A percentile compares a stretch with the other conserved stretches of the same genome.
Conservation (phyloP, 768 basidiomycete genomes). For the Rhizopogon sp. region DNA sequence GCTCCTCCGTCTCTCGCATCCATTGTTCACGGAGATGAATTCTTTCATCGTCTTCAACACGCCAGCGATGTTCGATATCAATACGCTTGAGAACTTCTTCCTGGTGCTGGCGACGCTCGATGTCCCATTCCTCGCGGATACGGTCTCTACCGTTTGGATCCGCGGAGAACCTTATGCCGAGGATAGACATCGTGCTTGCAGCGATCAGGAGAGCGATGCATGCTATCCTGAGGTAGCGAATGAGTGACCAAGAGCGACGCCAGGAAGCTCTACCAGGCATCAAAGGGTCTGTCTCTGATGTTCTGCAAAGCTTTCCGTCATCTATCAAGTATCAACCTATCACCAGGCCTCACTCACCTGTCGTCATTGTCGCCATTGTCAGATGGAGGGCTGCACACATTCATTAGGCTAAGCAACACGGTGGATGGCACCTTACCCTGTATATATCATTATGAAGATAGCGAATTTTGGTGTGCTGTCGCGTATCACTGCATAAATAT, state of each 20-base stretch:
- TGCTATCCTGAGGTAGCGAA: background rate
- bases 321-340: background rate
- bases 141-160: slow-evolving; percentile 17
- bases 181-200: too few relatives aligned
- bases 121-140: slow-evolving; percentile 14
- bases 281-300: background rate
- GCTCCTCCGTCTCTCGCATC: background rate
- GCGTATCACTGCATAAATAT: background rate
- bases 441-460: background rate
- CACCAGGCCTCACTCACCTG: background rate
- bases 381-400: background rate
- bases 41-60: slow-evolving; percentile 10
- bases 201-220: background rate
- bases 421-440: background rate
- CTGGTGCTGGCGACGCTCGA: slow-evolving; percentile 15
- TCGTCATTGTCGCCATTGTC: too few relatives aligned
- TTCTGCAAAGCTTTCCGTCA: background rate
- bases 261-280: too few relatives aligned
- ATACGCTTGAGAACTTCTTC: slow-evolving; percentile 6
- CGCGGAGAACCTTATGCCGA: background rate
- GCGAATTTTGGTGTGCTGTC: background rate
- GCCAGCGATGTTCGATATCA: slow-evolving; percentile 12
- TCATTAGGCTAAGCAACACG: background rate
- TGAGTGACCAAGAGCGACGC: too few relatives aligned
- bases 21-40: background rate